phyloP scores from a whole-genome alignment of 148 eudicot species.

The Fallopia convolvulus region DNA sequence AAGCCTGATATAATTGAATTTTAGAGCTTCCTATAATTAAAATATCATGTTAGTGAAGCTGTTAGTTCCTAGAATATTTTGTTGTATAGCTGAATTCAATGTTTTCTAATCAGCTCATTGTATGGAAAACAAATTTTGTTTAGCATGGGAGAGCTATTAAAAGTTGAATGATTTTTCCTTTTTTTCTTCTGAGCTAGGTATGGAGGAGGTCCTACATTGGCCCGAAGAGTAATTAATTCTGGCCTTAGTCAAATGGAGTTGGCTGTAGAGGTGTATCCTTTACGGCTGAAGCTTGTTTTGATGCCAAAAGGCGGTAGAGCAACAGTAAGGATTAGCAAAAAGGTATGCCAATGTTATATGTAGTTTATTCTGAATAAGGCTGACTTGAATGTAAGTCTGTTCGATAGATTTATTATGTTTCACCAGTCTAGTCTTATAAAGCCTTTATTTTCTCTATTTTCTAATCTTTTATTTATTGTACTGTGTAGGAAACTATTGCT shows the following conservation, averaged over 20 bases:
- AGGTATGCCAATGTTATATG: conserved; percentile 36
- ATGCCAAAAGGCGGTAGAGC: conserved; percentile 65
- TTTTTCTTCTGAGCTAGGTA: conserved; percentile 40
- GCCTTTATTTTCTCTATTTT: background rate
- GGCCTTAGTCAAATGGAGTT: conserved; percentile 78
- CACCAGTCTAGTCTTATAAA: background rate
- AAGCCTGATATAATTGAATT: background rate
- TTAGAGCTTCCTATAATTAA: background rate
- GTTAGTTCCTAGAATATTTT: background rate
- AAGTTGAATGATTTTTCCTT: background rate
- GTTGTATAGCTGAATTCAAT: background rate
- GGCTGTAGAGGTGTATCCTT: conserved; percentile 86
- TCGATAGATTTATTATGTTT: background rate
- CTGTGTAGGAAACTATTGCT: conserved; percentile 73
- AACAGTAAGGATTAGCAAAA: conserved; percentile 80
- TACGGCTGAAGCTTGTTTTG: conserved; percentile 78
- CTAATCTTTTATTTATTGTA: background rate
- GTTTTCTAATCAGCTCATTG: background rate
- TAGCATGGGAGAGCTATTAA: background rate
- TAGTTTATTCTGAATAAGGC: conserved; percentile 2
- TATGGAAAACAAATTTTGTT: background rate
- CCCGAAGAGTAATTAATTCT: conserved; percentile 71
- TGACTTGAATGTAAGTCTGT: background rate
- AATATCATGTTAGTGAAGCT: background rate
- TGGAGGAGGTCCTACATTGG: conserved; percentile 94